Evolutionary conservation across 352 stramenopile genomes (phyloP), one percentile per base, ranked within the genome.

Genomic region (Thraustotheca clavata): DNA sequence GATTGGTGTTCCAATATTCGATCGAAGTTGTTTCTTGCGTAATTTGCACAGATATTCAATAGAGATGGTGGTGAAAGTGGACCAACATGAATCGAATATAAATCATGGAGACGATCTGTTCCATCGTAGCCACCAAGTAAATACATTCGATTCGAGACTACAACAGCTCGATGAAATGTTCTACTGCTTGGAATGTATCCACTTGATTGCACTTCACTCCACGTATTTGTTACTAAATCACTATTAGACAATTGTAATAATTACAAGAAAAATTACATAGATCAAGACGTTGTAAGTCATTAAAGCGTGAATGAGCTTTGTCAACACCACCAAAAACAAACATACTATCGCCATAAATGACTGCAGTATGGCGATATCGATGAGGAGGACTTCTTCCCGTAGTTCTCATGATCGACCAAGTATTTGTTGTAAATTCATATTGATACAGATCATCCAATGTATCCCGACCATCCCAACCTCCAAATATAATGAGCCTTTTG

Each of bases 271-370:
- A 24, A 68, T 32, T 69, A 76, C 72, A 70, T 18, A 91, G 67
- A 62, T 94, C 79, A 3, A 93, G 73, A 35, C 78, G 73, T 62
- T 92, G 80, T 24, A 95, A 67, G 63, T 95, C 86, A 62, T 94
- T 93, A 47, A 93, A 95, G 2, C 86, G 84, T 33, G 76, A 87
- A 70, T 95, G 86, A 0, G 81, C 84, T 67, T 95, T 95, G 77
- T 95, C 86, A 5, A 95, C 86, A n/a, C 86, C 86, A 34, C 86
- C 86, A 69, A 95, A 95, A 11, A 95, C 80, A 62, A 91, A 90
- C 86, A 95, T 95, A 67, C 80, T 90, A 50, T 90, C 76, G 6
- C 76, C 84, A 48, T 76, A 91, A 22, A 95, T 83, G 29, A 95
- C 84, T 0, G 83, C 82, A 16, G 83, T 91, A 65, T 95, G 86